Conservation (phyloP, 2,329 filamentous ascomycete genomes). For the Fusarium graminum region DNA sequence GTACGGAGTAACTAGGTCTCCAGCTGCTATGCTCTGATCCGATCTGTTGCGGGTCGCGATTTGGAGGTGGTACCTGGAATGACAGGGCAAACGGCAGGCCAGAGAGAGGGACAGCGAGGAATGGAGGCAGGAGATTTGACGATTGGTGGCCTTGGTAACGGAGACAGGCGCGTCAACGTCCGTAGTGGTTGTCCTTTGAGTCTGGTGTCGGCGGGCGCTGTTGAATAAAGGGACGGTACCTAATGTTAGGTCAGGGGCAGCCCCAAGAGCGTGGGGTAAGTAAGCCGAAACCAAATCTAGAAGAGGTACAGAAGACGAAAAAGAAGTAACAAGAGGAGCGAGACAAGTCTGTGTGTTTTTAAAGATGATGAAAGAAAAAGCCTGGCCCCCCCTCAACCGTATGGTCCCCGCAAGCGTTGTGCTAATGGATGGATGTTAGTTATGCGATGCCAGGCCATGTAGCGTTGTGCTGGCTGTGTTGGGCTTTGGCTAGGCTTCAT, state of each 20-base stretch:
- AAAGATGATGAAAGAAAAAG: slow-evolving; percentile 22
- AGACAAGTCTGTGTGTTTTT: slow-evolving; percentile 19
- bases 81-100: slow-evolving; percentile 7
- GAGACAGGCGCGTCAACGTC: slow-evolving; percentile 25
- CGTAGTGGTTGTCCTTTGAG: slow-evolving; percentile 19
- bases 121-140: slow-evolving; percentile 33
- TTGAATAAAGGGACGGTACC: slow-evolving; percentile 7
- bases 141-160: slow-evolving; percentile 40
- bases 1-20: slow-evolving; percentile 1
- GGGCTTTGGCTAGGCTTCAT: slow-evolving; percentile 38
- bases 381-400: slow-evolving; percentile 21
- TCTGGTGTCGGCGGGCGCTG: slow-evolving; percentile 3
- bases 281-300: slow-evolving; percentile 3
- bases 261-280: slow-evolving; percentile 23
- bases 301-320: slow-evolving; percentile 9
- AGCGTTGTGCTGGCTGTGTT: slow-evolving; percentile 27
- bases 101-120: slow-evolving; percentile 20
- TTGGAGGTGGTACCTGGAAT: slow-evolving; percentile 20
- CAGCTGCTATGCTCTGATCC: slow-evolving; percentile 13
- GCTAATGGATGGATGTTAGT: background rate
- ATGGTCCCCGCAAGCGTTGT: slow-evolving; percentile 20
- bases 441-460: background rate
- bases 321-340: background rate
- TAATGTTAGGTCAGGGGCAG: slow-evolving; percentile 28
- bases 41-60: slow-evolving; percentile 31